Evolutionary conservation across 441 rosid species (phyloP).

Genomic region (Oxalis stricta): DNA sequence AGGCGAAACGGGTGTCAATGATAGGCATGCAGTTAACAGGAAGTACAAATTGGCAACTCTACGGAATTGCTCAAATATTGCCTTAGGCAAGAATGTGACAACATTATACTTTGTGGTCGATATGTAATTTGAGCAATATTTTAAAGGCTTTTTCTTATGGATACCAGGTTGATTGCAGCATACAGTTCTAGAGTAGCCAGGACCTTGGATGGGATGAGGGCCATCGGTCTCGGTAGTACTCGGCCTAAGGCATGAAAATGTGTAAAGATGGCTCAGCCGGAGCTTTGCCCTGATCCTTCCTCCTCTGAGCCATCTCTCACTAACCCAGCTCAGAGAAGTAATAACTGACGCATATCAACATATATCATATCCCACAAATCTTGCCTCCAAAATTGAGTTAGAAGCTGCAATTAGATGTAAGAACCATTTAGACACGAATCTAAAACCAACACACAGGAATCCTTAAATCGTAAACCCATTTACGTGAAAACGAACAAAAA

Average conservation of each 20-base stretch:
- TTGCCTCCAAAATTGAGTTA: too few relatives aligned
- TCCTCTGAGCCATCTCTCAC: constrained; percentile 39
- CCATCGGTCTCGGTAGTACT: constrained; percentile 27
- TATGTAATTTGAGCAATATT: constrained; percentile 64
- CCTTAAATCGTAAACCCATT: too few relatives aligned
- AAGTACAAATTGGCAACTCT: constrained; percentile 93
- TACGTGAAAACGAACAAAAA: too few relatives aligned
- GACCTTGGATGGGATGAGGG: constrained; percentile 55
- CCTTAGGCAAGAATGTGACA: constrained; percentile 73
- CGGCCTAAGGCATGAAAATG: constrained; percentile 70
- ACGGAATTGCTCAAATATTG: constrained; percentile 84
- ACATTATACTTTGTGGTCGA: constrained; percentile 82
- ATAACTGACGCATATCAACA: constrained; percentile 7
- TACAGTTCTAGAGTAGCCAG: constrained; percentile 60
- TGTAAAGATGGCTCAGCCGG: constrained; percentile 61
- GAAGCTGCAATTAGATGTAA: too few relatives aligned
- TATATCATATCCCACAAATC: constrained; percentile 11
- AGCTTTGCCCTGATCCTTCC: constrained; percentile 68
- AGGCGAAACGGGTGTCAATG: constrained; percentile 72
- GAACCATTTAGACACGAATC: too few relatives aligned
- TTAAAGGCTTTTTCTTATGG: constrained; percentile 71
- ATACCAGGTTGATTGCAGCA: constrained; percentile 61
- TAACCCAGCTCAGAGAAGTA: constrained; percentile 9
- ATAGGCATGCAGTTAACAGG: constrained; percentile 76
- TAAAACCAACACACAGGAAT: too few relatives aligned